These are phyloP conservation scores for Phytopythium oedochilum DNA, from an alignment of 352 stramenopile genomes.

Conservation along the genomic window DNA sequence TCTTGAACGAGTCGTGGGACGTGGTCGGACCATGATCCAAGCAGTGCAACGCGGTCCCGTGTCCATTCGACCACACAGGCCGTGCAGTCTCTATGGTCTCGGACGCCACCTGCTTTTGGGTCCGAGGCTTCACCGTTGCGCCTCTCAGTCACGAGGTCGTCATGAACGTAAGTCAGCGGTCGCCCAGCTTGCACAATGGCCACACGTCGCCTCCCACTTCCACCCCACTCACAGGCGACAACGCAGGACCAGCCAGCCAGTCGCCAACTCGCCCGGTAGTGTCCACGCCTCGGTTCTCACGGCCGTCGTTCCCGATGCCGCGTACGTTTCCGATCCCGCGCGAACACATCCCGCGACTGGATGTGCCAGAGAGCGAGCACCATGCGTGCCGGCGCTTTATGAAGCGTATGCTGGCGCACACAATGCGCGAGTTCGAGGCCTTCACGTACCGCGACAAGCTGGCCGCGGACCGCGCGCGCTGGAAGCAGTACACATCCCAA, in stretches of 20 bases:
- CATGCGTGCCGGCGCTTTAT: conserved; percentile 25
- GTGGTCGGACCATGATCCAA: neutral
- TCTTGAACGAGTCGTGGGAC: neutral
- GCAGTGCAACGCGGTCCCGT: neutral
- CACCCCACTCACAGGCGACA: too few relatives aligned
- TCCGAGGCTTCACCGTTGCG: neutral
- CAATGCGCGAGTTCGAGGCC: conserved; percentile 35
- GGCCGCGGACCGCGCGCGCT: conserved; percentile 22
- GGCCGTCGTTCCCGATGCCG: conserved; percentile 8
- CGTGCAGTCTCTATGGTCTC: neutral
- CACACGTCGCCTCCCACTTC: neutral
- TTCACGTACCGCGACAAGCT: conserved; percentile 18
- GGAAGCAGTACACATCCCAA: conserved; percentile 29
- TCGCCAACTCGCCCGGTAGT: conserved; percentile 1
- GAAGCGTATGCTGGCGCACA: conserved; percentile 25
- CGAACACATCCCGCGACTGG: conserved; percentile 26
- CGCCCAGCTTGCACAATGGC: neutral
- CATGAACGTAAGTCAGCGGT: too few relatives aligned
- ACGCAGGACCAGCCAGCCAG: neutral
- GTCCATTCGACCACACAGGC: neutral
- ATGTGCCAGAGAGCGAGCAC: conserved; percentile 25
- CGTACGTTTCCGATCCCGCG: conserved; percentile 36
- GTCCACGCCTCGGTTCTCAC: neutral
- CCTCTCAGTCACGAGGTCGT: too few relatives aligned
- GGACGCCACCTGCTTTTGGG: neutral